Conservation (phyloP, 179 eudicot species). For the Spergularia azorica region DNA sequence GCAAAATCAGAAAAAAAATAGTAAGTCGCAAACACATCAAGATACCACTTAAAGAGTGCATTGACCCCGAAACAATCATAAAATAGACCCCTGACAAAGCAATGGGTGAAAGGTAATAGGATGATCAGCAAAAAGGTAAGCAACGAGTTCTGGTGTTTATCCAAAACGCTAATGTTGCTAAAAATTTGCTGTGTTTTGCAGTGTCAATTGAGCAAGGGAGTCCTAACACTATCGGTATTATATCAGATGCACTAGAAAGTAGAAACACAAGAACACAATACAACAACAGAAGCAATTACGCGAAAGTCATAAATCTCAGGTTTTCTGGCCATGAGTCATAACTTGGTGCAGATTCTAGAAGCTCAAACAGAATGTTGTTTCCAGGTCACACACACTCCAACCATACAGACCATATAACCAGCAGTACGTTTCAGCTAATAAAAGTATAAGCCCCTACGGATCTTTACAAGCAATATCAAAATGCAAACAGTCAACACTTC, state of each 20-base stretch:
- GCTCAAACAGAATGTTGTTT: neutral
- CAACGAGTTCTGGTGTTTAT: neutral
- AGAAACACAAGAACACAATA: neutral
- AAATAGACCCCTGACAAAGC: neutral
- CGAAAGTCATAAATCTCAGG: neutral
- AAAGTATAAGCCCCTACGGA: too few species aligned
- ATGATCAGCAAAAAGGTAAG: neutral
- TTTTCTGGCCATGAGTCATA: neutral
- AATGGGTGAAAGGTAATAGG: neutral
- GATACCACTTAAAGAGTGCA: neutral
- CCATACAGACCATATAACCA: too few species aligned
- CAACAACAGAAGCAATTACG: neutral
- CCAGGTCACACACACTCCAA: neutral
- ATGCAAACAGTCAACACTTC: neutral
- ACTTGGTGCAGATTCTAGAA: conserved; percentile 5
- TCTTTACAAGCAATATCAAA: too few species aligned
- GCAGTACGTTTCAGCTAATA: too few species aligned
- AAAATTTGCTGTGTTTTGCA: neutral
- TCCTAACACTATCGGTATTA: neutral
- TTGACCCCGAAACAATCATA: neutral
- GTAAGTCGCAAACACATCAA: conserved; percentile 23
- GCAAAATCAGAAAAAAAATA: conserved; percentile 19
- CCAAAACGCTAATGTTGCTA: neutral
- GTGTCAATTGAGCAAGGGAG: neutral
- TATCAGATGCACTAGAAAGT: neutral